Conservation (phyloP, 1,139 yeast genomes). For the Geotrichum restrictum region DNA sequence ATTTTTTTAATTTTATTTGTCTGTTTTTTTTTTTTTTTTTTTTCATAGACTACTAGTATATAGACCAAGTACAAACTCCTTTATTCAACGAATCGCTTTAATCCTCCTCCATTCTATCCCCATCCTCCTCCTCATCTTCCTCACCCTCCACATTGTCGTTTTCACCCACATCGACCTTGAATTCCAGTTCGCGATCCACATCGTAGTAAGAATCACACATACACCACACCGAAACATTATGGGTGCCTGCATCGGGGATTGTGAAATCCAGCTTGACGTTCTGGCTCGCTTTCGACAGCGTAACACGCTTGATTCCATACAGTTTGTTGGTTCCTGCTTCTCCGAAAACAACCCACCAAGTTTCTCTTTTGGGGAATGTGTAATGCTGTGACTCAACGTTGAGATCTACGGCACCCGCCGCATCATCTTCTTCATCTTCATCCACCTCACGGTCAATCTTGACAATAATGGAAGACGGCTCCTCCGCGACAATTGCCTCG, state of each 20-base stretch:
- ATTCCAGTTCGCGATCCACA: slow-evolving; percentile 74
- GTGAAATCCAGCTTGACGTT: slow-evolving; percentile 53
- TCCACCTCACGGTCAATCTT: slow-evolving; percentile 64
- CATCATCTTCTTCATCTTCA: slow-evolving; percentile 53
- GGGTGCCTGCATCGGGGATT: slow-evolving; percentile 58
- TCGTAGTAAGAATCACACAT: slow-evolving; percentile 88
- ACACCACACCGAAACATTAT: slow-evolving; percentile 69
- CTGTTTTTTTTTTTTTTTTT: background rate
- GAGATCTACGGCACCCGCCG: slow-evolving; percentile 43
- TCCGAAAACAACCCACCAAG: slow-evolving; percentile 79
- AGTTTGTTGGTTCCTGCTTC: slow-evolving; percentile 56
- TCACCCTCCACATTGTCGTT: slow-evolving; percentile 36
- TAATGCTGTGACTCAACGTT: slow-evolving; percentile 53
- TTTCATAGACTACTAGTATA: background rate
- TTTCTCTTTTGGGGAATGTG: slow-evolving; percentile 62
- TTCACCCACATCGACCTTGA: slow-evolving; percentile 48
- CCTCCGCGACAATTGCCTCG: slow-evolving; percentile 44
- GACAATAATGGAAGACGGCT: slow-evolving; percentile 49
- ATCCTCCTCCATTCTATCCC: background rate
- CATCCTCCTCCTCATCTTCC: slow-evolving; percentile 18
- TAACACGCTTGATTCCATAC: slow-evolving; percentile 68
- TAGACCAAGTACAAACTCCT: no score
- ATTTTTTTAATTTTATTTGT: background rate
- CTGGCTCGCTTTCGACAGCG: slow-evolving; percentile 53
- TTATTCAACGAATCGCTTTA: no score